These are phyloP conservation scores for Epichloe amarillans DNA, from an alignment of 2,329 filamentous ascomycete genomes.

Conservation along the genomic window DNA sequence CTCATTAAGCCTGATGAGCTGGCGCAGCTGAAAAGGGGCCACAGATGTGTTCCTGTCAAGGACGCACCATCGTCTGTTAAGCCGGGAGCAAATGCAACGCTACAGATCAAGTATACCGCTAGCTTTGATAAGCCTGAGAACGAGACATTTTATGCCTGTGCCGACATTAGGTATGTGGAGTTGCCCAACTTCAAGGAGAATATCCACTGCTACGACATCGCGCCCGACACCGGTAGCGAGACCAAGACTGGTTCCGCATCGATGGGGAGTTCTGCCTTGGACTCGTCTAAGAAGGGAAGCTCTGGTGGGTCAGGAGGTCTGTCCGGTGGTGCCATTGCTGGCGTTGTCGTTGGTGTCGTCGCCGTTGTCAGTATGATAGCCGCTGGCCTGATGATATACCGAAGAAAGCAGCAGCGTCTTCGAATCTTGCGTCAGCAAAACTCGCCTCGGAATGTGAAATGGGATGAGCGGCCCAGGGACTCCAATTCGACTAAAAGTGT, in stretches of 20 bases:
- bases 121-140: slow-evolving; percentile 28
- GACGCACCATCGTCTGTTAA: too few species aligned
- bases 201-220: slow-evolving; percentile 33
- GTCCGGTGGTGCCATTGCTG: slow-evolving; percentile 59
- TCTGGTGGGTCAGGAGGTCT: slow-evolving; percentile 25
- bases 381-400: slow-evolving; percentile 43
- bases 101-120: background rate
- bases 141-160: slow-evolving; percentile 35
- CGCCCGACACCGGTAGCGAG: slow-evolving; percentile 9
- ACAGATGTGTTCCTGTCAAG: too few species aligned
- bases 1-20: too few species aligned
- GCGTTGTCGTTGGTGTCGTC: slow-evolving; percentile 58
- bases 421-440: slow-evolving; percentile 12
- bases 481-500: slow-evolving; percentile 11
- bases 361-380: slow-evolving; percentile 47
- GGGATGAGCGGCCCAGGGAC: slow-evolving; percentile 10
- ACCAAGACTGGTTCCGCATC: slow-evolving; percentile 7
- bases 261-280: slow-evolving; percentile 5
- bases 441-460: slow-evolving; percentile 13
- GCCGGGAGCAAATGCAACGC: too few species aligned
- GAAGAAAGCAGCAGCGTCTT: slow-evolving; percentile 17
- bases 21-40: too few species aligned
- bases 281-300: slow-evolving; percentile 14
- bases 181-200: slow-evolving; percentile 18
- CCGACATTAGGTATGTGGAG: slow-evolving; percentile 32